Conservation (phyloP, 2,329 filamentous ascomycete genomes). For the Aureobasidium sp. region DNA sequence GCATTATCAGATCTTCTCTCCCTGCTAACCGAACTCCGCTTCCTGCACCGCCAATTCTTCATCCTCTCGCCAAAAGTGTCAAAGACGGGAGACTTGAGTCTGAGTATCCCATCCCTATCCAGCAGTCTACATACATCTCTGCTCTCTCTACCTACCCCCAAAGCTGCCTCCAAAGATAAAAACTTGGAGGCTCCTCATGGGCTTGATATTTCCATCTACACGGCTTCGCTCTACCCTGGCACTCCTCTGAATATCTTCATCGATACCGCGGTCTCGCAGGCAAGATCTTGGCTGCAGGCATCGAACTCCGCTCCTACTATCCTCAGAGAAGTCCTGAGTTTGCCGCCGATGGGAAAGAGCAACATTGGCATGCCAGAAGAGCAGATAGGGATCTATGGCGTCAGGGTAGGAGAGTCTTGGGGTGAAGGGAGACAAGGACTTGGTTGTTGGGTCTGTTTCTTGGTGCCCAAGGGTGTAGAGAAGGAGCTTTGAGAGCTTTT, state of each 20-base stretch:
- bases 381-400: neutral
- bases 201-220: neutral
- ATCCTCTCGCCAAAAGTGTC: neutral
- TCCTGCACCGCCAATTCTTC: conserved; percentile 14
- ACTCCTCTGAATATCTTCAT: neutral
- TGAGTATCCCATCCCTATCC: neutral
- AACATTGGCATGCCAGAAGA: neutral
- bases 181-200: neutral
- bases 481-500: neutral
- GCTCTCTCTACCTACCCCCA: neutral
- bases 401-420: neutral
- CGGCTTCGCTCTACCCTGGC: neutral
- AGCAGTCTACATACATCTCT: neutral
- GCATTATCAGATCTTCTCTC: conserved; percentile 8
- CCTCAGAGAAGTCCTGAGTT: neutral
- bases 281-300: neutral
- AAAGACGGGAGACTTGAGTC: neutral
- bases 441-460: conserved; percentile 4
- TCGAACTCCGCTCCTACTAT: neutral
- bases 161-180: no score
- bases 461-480: neutral
- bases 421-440: neutral
- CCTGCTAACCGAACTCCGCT: conserved; percentile 1
- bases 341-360: neutral
- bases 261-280: neutral